Evolutionary conservation across 805 yeast genomes (phyloP), one percentile per base, ranked within the genome.

Genomic region (Brettanomyces custersianus): DNA sequence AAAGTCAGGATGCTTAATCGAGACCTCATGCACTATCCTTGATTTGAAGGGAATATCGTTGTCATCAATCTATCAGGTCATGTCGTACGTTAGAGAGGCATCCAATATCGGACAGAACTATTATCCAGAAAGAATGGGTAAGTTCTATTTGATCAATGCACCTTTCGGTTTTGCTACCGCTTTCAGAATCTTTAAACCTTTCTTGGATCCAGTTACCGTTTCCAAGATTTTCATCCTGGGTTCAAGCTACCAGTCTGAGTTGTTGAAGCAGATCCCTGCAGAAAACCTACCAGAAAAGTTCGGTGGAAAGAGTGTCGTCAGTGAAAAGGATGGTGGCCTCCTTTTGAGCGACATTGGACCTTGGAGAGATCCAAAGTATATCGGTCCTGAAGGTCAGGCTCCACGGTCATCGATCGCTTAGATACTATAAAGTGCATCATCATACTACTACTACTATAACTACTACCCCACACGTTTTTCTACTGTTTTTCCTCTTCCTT

Each of bases 101-200:
- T 84, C 96, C 11, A 66, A 73, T 52, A 85, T 92, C 51, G 96
- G 97, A 40, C 98, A 92, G 68, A 85, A 92, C 65, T 90, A 84
- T 64, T 92, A 92, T 59, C 98, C 98, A 12, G 98, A 92, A 70
- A 82, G 97, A 63, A 92, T 92, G 98, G 98, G 98, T 55, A 87
- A 84, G 62, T 92, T 90, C 58, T 90, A 87, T 64, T 66, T 88
- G 51, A 85, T 92, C 63, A 92, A 92, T 55, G 95, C 97, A 1
- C 98, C 98, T 45, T 92, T 87, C 56, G 98, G 98, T 2, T 92
- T 92, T 64, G 77, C 95, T 26, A 80, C 96, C 28, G 96, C 94
- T 28, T 92, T 90, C 73, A 75, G 77, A 58, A 56, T 88, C 37
- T 84, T 92, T 67, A 87, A 87, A 66, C 90, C 94, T 38, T 88